phyloP scores from a whole-genome alignment of 2,329 filamentous ascomycete species.

The Ophiostoma quercus region DNA sequence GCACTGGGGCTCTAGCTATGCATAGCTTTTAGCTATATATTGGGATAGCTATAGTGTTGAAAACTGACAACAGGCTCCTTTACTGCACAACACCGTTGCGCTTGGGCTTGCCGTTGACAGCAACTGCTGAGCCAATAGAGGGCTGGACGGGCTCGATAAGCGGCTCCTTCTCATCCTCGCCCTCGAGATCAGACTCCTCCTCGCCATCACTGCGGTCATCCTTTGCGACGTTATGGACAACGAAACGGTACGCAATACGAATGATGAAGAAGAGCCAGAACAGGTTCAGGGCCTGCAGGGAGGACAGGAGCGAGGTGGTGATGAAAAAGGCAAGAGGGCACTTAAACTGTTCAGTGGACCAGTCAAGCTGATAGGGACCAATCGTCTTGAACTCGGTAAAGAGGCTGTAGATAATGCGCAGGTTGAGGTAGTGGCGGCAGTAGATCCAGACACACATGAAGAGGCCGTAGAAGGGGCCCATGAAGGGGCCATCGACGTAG shows the following conservation, averaged over 20 bases:
- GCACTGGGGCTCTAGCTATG: neutral
- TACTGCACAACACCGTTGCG: slow-evolving; percentile 17
- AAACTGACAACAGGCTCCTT: neutral
- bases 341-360: slow-evolving; percentile 73
- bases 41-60: neutral
- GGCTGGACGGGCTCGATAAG: neutral
- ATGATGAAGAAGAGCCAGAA: slow-evolving; percentile 79
- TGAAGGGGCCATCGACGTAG: slow-evolving; percentile 74
- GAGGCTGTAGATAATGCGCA: slow-evolving; percentile 68
- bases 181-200: slow-evolving; percentile 57
- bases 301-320: slow-evolving; percentile 57
- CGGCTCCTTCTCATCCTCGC: slow-evolving; percentile 44
- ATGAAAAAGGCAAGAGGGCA: slow-evolving; percentile 65
- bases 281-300: slow-evolving; percentile 68
- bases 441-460: slow-evolving; percentile 87
- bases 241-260: slow-evolving; percentile 67
- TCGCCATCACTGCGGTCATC: slow-evolving; percentile 69
- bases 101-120: slow-evolving; percentile 29
- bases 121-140: slow-evolving; percentile 3
- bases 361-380: slow-evolving; percentile 70
- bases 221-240: slow-evolving; percentile 54
- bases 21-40: neutral
- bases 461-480: slow-evolving; percentile 75
- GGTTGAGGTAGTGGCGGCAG: slow-evolving; percentile 78
- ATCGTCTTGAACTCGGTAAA: slow-evolving; percentile 70